Evolutionary conservation across 2,329 filamentous ascomycete genomes (phyloP), one percentile per base, ranked within the genome.

Genomic region (Epichloe typhina): DNA sequence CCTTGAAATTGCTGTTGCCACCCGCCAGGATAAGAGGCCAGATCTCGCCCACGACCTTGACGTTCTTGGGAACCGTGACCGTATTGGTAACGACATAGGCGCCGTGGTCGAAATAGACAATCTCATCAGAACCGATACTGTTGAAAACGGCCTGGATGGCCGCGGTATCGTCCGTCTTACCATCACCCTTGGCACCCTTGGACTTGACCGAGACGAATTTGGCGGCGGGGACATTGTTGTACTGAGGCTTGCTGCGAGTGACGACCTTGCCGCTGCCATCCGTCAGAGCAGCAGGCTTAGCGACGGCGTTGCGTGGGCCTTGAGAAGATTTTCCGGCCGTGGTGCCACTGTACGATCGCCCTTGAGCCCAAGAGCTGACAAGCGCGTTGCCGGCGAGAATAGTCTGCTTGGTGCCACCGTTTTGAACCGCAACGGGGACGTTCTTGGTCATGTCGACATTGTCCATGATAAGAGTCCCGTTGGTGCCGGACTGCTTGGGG

Each of bases 1-100:
- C 82, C 55, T 75, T 70, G 73, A 96, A 97, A 56, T 77, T 75
- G 36, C 69, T 74, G 60, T 70, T 63, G 49, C 90, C 90, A 47
- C 82, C 79, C 26, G 88, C 90, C 76, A 96, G 84, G 65, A 97
- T 84, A 54, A 95, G 71, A 3, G 91, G 84, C 87, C 88, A 95
- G 63, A 94, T 82, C 69, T 96, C 89, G 60, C 91, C 91, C 7
- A 86, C 87, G 63, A 97, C 90, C 69, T 83, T 86, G 71, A 91
- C 82, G 61, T 88, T 79, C 72, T 84, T 85, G 52, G 86, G 86
- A 8, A 90, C 75, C 57, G 78, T 76, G 64, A 90, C 70, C 1
- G 86, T 90, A 58, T 79, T 73, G 42, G 77, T 82, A 57, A 90
- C 71, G 50, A 86, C 65, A 64, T 90, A 88, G 47, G 82, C 77